Evolutionary conservation across 331 rosid species (phyloP), one percentile per base, ranked within the genome.

Genomic region (Malus hybrid): DNA sequence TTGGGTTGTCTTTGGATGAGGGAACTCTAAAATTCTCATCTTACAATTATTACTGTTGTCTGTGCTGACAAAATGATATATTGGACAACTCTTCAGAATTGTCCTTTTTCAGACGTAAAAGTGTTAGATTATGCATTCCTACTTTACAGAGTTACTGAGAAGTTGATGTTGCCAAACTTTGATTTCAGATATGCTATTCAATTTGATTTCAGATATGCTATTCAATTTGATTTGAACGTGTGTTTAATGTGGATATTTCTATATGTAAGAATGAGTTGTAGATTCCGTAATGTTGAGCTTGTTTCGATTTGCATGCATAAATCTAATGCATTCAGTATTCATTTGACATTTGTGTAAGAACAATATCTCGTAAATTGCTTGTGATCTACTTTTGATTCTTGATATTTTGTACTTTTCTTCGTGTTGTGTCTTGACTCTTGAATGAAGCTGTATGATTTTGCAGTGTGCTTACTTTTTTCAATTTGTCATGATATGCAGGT

Each of bases 401-500:
- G 34, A 33, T 33, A 33, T 34, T 36, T 36, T 36, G 1, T 55
- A 4, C 12, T 58, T 3, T 39, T n/a, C 19, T 10, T 8, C 65
- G 24, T 36, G 20, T 34, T 10, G 46, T 39, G 13, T 10, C 13
- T 39, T 28, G 1, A 26, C 10, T 71, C 12, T 33, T 42, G 22
- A 55, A 7, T 33, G 15, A 60, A 15, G 68, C 19, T 58, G 12
- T 60, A 58, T 39, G 36, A 44, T 24, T 73, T 60, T 24, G 7
- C 34, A 4, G 12, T 15, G 34, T 60, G 68, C 68, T 72, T 39
- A 60, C 36, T 4, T 26, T 18, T 39, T 52, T 50, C 9, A 18
- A 63, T 67, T 60, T 30, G 66, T 79, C 34, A 70, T 76, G 68
- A 66, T 85, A 56, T 80, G 86, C 89, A 94, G 99, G 93, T 94